Base-by-base conservation (phyloP, 371 early-diverging fungal species). In the Mortierella sp. region DNA sequence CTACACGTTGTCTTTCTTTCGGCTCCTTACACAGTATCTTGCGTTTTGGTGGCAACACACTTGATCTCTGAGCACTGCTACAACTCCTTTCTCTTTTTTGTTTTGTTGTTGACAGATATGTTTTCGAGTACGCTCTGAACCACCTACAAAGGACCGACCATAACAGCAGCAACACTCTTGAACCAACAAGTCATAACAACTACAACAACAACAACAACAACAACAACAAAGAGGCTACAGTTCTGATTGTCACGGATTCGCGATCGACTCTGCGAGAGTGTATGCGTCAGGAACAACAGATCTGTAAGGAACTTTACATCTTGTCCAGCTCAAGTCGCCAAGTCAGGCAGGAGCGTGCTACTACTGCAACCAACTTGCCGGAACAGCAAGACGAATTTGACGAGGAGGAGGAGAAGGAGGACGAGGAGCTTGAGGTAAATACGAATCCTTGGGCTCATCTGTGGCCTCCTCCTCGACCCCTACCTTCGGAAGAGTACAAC, bases 81-180 rank as follows among this genome's bases (percentile, higher is more conserved):
- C 34, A 3, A 16, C 16, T 16, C 28, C 13, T 16, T 19, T 13
- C 28, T 19, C 13, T 63, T 16, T 10, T 5, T 38, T 6, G 42
- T n/a, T n/a, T n/a, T 31, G 21, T 31, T 45, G 9, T 28, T 4
- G 13, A 71, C 74, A 84, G 84, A 52, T 81, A 84, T 54, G 47
- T 84, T 24, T 54, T 84, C 38, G 79, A 80, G 26, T 78, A 78
- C 26, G 84, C 84, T 1, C 34, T 79, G 74, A 84, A 79, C 47
- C 79, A 84, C 19, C 31, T 84, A 7, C 78, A 44, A 9, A 45
- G 52, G 19, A 58, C 4, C 31, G 60, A 57, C 0, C 31, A 57
- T 3, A 57, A 21, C 13, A 70, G 3, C 48, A 71, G n/a, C 54
- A 21, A 9, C 31, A 4, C 74, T 42, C 21, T 16, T 55, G 19